Conservation (phyloP, 306 rosid species). For the Casuarina glauca region DNA sequence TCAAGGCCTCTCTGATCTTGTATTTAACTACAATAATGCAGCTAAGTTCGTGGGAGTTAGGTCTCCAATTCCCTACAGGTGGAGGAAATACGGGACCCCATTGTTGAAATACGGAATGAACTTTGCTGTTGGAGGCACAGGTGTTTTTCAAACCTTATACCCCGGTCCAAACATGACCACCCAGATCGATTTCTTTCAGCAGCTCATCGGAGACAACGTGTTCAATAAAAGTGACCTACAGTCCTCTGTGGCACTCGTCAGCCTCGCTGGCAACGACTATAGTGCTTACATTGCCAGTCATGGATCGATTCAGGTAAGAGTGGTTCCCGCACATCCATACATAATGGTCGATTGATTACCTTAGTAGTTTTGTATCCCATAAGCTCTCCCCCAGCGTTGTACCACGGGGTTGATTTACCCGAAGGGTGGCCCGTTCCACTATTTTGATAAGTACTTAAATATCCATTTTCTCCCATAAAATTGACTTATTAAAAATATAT, state of each 20-base stretch:
- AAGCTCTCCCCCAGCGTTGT: background rate
- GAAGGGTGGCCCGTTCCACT: no score
- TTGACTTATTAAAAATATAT: no score
- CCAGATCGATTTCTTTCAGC: no score
- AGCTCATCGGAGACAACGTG: conserved; percentile 9
- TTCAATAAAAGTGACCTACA: background rate
- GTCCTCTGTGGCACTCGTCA: conserved; percentile 28
- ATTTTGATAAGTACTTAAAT: no score
- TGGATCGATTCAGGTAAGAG: background rate
- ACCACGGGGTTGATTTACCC: background rate
- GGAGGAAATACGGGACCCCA: background rate
- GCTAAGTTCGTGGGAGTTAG: background rate
- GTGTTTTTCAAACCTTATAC: conserved; percentile 42
- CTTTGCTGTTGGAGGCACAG: conserved; percentile 59
- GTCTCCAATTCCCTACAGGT: conserved; percentile 7
- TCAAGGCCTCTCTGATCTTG: background rate
- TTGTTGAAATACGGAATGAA: conserved; percentile 40
- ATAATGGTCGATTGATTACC: no score
- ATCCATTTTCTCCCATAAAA: no score
- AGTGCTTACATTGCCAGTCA: background rate
- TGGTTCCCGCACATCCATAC: no score
- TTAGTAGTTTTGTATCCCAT: background rate
- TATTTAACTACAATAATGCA: background rate
- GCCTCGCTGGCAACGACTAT: conserved; percentile 39
- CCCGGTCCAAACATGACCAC: no score